phyloP scores from a whole-genome alignment of 2,329 filamentous ascomycete genomes.

The Pseudogymnoascus sp. region DNA sequence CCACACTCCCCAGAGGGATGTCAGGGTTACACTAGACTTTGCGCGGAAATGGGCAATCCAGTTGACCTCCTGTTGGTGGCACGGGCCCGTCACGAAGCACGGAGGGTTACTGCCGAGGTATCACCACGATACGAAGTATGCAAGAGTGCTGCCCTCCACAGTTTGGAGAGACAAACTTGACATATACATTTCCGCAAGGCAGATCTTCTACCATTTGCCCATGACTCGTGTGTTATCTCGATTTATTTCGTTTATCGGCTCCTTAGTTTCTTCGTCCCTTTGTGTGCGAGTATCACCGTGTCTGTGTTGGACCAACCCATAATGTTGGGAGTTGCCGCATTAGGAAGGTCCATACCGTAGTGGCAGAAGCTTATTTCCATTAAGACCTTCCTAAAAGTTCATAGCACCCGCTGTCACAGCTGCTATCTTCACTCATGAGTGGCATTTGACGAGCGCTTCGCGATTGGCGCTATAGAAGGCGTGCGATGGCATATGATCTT shows the following conservation, averaged over 20 bases:
- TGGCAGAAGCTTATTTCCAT: not conserved
- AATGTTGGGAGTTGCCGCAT: not conserved
- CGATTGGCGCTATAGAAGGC: not conserved
- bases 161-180: not conserved
- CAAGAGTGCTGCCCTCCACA: not conserved
- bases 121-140: not conserved
- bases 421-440: not conserved
- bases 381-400: slow-evolving; percentile 1
- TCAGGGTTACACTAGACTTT: not conserved
- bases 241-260: not conserved
- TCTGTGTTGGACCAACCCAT: not conserved
- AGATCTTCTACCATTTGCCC: not conserved
- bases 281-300: not conserved
- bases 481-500: not conserved
- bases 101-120: not conserved
- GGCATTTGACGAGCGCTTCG: not conserved
- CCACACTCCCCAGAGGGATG: no score
- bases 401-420: slow-evolving; percentile 1
- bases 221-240: not conserved
- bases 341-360: not conserved
- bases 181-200: not conserved
- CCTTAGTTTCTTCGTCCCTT: not conserved
- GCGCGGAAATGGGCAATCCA: not conserved
- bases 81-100: not conserved
- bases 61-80: not conserved